Evolutionary conservation across 306 rosid species (phyloP), one percentile per base, ranked within the genome.

Genomic region (Ammopiptanthus mongolicus): DNA sequence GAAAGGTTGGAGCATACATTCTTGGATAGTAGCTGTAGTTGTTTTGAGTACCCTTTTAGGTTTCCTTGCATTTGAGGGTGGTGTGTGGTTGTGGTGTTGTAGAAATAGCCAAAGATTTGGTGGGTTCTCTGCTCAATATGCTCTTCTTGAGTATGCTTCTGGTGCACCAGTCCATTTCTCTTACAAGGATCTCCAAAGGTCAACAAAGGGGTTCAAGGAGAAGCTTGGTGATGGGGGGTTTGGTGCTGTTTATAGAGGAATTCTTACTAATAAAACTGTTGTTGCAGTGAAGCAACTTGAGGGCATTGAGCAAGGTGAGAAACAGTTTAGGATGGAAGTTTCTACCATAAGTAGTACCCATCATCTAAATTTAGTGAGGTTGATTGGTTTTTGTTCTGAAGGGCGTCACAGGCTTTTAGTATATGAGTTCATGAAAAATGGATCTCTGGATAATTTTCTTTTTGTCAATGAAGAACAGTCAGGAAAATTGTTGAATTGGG

Each of bases 131-230:
- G 79, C 88, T 34, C 87, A 90, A 3, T 86, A 88, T 69, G 86
- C 88, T 22, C 94, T 93, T 63, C 89, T 93, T 48, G 98, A 93
- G 85, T 90, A 93, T 87, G 98, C 98, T 46, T 93, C 98, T 50
- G 91, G 98, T n/a, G 98, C 96, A 2, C 96, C 96, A 0, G 82
- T 88, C 23, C 96, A 92, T 79, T 92, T 92, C 81, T 77, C 88
- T 8, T 87, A 77, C 57, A 90, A 81, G 81, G 95, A 93, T 52
- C 94, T 93, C 31, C 87, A 84, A 62, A 87, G 85, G 4, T 82
- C 86, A 7, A 90, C 98, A 0, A 88, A 88, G 18, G 88, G 92
- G 33, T 88, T 90, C 83, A 86, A 84, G 87, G 94, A 90, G 64
- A 88, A 87, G 83, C 91, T 93, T 39, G 98, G 98, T 47, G 89